Conservation (phyloP, 371 early-diverging fungal species). For the Apophysomyces trapeziformis region DNA sequence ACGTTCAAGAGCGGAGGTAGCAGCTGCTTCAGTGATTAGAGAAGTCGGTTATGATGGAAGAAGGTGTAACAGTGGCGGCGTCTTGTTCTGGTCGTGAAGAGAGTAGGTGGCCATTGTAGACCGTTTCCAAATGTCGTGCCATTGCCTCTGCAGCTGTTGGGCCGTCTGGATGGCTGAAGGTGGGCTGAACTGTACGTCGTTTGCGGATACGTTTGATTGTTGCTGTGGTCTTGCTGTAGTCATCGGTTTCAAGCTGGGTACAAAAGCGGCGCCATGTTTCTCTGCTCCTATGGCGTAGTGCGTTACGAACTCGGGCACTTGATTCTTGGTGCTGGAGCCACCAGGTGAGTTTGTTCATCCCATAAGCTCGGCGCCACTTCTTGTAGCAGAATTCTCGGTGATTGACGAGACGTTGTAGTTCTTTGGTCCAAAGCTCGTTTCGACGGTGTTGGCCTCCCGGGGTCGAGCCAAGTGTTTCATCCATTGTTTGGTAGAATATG, state of each 20-base stretch:
- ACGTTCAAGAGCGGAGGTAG: background rate
- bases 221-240: constrained; percentile 14
- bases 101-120: background rate
- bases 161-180: constrained; percentile 13
- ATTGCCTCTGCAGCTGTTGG: constrained; percentile 10
- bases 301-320: constrained; percentile 3
- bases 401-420: constrained; percentile 3
- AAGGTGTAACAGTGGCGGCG: background rate
- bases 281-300: constrained; percentile 6
- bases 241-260: constrained; percentile 1
- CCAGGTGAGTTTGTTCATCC: constrained; percentile 15
- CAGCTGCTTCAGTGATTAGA: background rate
- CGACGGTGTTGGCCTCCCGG: background rate
- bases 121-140: constrained; percentile 12
- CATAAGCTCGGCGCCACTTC: constrained; percentile 18
- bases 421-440: background rate
- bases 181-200: constrained; percentile 3
- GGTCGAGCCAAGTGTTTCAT: background rate
- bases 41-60: background rate
- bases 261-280: constrained; percentile 27
- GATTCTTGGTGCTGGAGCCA: constrained; percentile 23
- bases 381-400: constrained; percentile 15
- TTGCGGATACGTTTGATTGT: constrained; percentile 15
- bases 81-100: background rate
- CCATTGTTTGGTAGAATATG: background rate